Evolutionary conservation across 768 basidiomycete species (phyloP), one percentile per base, ranked within the genome.

Genomic region (Mycena epipterygia): DNA sequence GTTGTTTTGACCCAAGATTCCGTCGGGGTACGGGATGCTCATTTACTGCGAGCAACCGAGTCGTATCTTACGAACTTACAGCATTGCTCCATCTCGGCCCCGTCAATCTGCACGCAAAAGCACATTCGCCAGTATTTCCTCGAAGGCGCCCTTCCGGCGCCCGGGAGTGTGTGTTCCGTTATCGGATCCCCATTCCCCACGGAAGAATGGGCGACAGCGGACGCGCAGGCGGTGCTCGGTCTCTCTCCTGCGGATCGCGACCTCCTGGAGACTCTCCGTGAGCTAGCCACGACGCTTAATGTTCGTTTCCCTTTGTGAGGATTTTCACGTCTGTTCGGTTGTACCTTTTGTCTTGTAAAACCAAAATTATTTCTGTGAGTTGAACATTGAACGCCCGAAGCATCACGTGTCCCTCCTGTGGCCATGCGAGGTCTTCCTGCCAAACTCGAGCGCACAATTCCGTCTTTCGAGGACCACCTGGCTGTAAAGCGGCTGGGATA

Each of bases 1-100:
- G 72, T 76, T 9, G 75, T 77, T n/a, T 39, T 77, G 17, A 73
- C 71, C 19, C 72, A 74, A 59, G 72, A 75, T 48, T 74, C 73
- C 0, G 27, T 33, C 29, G 74, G 74, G 25, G 74, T 68, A 29
- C 23, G 74, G 14, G 39, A 2, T 33, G 30, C 19, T 30, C 13
- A 13, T 44, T 19, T 44, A 14, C 19, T 44, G 42, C 42, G 6
- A 6, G 6, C 42, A 44, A 13, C 21, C 21, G 42, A 6, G 5
- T 6, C 21, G 44, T 19, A n/a, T 46, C n/a, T 46, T n/a, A 41
- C 39, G 4, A 7, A 23, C 14, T 4, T 46, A 13, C 44, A 46
- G 44, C 44, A 46, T 13, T 46, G 44, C n/a, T 46, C 44, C 3
- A 46, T 73, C 32, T 42, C 71, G 16, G 73, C 19, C 12, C 73